Conservation (phyloP, 2,329 filamentous ascomycete species). For the Exophiala xenobiotica region DNA sequence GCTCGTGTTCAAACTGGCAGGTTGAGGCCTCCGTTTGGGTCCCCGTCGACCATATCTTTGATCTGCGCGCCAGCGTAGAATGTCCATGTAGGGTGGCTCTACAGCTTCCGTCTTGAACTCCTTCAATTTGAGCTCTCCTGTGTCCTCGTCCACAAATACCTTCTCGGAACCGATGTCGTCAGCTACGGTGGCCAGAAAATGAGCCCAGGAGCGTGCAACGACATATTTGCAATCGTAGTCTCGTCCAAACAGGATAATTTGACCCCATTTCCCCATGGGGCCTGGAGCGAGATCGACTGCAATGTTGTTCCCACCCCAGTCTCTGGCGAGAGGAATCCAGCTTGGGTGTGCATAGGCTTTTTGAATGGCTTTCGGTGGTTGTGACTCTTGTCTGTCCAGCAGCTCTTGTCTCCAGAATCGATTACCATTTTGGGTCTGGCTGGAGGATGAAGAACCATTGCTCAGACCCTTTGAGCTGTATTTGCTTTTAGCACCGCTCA, state of each 20-base stretch:
- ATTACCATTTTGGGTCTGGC: constrained; percentile 52
- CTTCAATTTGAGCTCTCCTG: constrained; percentile 82
- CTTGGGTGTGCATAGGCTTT: constrained; percentile 89
- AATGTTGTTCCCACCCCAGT: constrained; percentile 98
- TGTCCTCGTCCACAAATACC: constrained; percentile 90
- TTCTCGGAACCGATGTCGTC: constrained; percentile 90
- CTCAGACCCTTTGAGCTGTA: constrained; percentile 68
- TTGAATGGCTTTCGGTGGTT: constrained; percentile 82
- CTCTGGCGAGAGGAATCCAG: constrained; percentile 93
- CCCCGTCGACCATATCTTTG: constrained; percentile 78
- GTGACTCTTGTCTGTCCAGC: constrained; percentile 77
- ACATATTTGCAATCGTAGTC: constrained; percentile 99
- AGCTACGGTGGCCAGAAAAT: constrained; percentile 80
- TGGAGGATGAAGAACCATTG: constrained; percentile 63
- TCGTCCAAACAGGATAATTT: constrained; percentile 92
- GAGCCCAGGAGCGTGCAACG: constrained; percentile 84
- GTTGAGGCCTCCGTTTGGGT: constrained; percentile 47
- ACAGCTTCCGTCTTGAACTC: constrained; percentile 88
- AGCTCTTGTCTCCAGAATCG: constrained; percentile 80
- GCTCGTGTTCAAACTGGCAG: constrained; percentile 54
- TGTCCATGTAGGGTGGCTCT: constrained; percentile 91
- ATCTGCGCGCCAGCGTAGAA: constrained; percentile 90
- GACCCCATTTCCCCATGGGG: constrained; percentile 87
- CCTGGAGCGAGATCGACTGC: constrained; percentile 91
- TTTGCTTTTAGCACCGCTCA: constrained; percentile 58